phyloP scores from a whole-genome alignment of 2,329 filamentous ascomycete species.

The Fusarium azukiicola region DNA sequence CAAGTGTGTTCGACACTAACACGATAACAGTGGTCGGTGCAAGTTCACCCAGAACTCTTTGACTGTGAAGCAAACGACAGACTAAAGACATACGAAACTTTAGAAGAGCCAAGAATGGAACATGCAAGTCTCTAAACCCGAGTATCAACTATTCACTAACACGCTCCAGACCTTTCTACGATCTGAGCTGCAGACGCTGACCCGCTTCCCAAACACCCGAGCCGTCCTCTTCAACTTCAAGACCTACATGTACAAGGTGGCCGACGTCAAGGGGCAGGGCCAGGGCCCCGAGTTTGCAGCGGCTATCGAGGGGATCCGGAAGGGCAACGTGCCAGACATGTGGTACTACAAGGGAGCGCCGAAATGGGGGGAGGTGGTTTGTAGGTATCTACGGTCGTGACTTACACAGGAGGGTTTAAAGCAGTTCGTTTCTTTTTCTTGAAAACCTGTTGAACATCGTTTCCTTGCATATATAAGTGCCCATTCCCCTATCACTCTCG shows the following conservation, averaged over 20 bases:
- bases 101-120: constrained; percentile 35
- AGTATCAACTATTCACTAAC: constrained; percentile 2
- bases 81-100: constrained; percentile 16
- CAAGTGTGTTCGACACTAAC: not conserved
- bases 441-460: too few species aligned
- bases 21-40: constrained; percentile 47
- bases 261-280: constrained; percentile 40
- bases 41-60: constrained; percentile 46
- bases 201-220: constrained; percentile 40
- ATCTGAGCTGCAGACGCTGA: constrained; percentile 43
- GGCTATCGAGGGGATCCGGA: constrained; percentile 41
- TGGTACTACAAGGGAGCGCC: constrained; percentile 48
- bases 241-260: constrained; percentile 46
- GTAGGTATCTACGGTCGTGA: constrained; percentile 40
- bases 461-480: too few species aligned
- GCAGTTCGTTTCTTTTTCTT: too few species aligned
- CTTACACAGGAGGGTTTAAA: not conserved
- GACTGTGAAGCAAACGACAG: constrained; percentile 37
- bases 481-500: too few species aligned
- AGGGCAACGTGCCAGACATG: constrained; percentile 48
- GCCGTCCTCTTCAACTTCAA: constrained; percentile 47
- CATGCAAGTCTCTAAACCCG: not conserved
- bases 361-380: constrained; percentile 40
- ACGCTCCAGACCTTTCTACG: constrained; percentile 41
- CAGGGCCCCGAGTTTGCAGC: constrained; percentile 43